Conservation (phyloP, 176 grass and related monocot species). For the Avena eriantha region DNA sequence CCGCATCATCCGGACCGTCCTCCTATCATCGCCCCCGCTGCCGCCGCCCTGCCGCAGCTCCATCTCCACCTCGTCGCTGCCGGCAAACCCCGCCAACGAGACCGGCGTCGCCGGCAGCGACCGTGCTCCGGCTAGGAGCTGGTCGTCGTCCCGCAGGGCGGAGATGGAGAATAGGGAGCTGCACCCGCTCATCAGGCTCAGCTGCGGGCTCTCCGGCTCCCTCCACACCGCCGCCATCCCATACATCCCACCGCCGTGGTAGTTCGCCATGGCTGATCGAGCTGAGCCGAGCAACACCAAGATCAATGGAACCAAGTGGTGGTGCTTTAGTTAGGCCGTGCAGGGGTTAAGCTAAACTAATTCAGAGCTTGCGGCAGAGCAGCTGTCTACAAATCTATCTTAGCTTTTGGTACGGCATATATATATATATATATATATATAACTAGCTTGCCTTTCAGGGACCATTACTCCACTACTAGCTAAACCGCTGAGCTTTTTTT, state of each 20-base stretch:
- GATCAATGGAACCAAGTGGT: not conserved
- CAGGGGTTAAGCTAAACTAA: conserved; percentile 16
- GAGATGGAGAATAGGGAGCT: conserved; percentile 73
- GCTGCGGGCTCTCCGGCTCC: conserved; percentile 60
- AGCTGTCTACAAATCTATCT: not conserved
- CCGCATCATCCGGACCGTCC: conserved; percentile 59
- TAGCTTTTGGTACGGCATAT: not conserved
- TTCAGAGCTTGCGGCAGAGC: not conserved
- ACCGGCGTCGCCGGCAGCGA: conserved; percentile 49
- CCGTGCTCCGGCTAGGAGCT: conserved; percentile 26
- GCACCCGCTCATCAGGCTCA: conserved; percentile 57
- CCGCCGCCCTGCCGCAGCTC: conserved; percentile 44
- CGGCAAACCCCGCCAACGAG: conserved; percentile 39
- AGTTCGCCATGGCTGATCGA: conserved; percentile 37
- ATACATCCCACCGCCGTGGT: conserved; percentile 40
- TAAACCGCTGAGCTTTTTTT: not conserved
- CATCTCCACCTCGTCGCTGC: conserved; percentile 51
- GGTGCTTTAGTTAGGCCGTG: not conserved
- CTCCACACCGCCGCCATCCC: conserved; percentile 49
- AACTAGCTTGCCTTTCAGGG: not conserved
- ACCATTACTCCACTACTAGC: not conserved
- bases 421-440: not conserved
- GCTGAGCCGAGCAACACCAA: not conserved
- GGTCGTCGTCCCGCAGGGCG: conserved; percentile 47
- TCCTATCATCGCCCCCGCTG: conserved; percentile 47